Evolutionary conservation across 495 filamentous ascomycete genomes (phyloP).

Genomic region (Aspergillus ellipticus): DNA sequence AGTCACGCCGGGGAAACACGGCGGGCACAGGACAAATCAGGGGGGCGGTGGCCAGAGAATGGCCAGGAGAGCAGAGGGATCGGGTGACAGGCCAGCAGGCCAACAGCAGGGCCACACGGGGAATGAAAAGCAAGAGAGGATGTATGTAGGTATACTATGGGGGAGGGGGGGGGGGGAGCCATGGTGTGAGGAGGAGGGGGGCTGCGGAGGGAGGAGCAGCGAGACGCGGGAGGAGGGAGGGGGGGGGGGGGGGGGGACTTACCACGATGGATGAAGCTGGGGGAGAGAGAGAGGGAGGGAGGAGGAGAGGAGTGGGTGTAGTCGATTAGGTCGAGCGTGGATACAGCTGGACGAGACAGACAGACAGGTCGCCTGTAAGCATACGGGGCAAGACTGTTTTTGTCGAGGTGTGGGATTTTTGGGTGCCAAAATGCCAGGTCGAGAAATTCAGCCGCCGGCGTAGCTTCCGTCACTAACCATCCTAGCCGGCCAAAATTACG

Average conservation of each 20-base stretch:
- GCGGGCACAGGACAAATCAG: conserved; percentile 22
- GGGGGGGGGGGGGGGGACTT: conserved; percentile 3
- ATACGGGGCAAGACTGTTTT: conserved; percentile 2
- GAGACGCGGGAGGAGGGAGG: neutral
- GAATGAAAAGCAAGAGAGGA: too few species aligned
- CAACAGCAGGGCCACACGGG: too few species aligned
- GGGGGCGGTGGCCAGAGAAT: conserved; percentile 19
- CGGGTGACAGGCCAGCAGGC: neutral
- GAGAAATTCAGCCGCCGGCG: conserved; percentile 32
- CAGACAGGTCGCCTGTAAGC: neutral
- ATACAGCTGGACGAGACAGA: conserved; percentile 8
- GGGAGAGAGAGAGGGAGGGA: conserved; percentile 11
- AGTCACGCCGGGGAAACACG: conserved; percentile 22
- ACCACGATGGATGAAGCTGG: conserved; percentile 13
- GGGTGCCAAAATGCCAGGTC: conserved; percentile 26
- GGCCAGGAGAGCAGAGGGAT: conserved; percentile 4
- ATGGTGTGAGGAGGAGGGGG: too few species aligned
- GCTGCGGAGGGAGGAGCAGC: too few species aligned
- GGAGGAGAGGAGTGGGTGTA: neutral
- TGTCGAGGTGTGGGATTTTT: conserved; percentile 27
- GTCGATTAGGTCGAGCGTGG: conserved; percentile 6
- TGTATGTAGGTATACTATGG: too few species aligned
- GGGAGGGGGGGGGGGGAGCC: too few species aligned
- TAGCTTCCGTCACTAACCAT: conserved; percentile 34
- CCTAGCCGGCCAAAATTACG: neutral